Evolutionary conservation across 2,329 filamentous ascomycete genomes (phyloP).

Genomic region (Nigrospora sphaerica): DNA sequence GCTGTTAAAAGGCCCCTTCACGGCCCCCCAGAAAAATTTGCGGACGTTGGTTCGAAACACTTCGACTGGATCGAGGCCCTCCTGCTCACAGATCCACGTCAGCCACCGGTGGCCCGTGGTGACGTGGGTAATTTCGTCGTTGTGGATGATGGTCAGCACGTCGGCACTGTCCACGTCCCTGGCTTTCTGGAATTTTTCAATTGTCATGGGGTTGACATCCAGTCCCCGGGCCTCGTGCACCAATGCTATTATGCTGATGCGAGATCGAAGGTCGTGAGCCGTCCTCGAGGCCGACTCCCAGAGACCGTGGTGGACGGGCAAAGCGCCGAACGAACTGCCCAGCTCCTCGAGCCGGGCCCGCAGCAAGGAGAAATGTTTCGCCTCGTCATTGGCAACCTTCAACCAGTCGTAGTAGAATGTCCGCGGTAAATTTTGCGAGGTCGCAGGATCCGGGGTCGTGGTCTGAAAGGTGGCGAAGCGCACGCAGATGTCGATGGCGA

Average conservation of each 20-base stretch:
- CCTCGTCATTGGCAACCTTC: slow-evolving; percentile 38
- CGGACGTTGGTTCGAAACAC: slow-evolving; percentile 35
- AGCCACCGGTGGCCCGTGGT: slow-evolving; percentile 39
- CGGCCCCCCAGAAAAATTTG: slow-evolving; percentile 30
- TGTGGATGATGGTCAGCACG: slow-evolving; percentile 34
- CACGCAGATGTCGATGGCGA: slow-evolving; percentile 38
- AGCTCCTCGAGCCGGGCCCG: slow-evolving; percentile 35
- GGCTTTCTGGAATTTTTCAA: slow-evolving; percentile 35
- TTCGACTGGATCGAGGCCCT: slow-evolving; percentile 34
- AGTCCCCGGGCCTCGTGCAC: slow-evolving; percentile 39
- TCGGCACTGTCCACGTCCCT: slow-evolving; percentile 32
- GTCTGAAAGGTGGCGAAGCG: slow-evolving; percentile 36
- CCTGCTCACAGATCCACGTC: slow-evolving; percentile 37
- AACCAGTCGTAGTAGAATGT: slow-evolving; percentile 40
- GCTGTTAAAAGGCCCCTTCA: slow-evolving; percentile 36
- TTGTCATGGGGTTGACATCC: slow-evolving; percentile 39
- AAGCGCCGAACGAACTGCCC: slow-evolving; percentile 33
- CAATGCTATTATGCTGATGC: slow-evolving; percentile 38
- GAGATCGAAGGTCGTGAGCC: slow-evolving; percentile 33
- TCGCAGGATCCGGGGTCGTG: slow-evolving; percentile 7
- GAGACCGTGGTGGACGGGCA: slow-evolving; percentile 36
- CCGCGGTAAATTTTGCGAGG: slow-evolving; percentile 26
- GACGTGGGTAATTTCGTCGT: slow-evolving; percentile 40
- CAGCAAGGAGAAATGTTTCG: slow-evolving; percentile 38
- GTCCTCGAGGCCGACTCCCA: slow-evolving; percentile 36